Base-by-base conservation (phyloP, 768 basidiomycete species). In the Mycena sanguinolenta region DNA sequence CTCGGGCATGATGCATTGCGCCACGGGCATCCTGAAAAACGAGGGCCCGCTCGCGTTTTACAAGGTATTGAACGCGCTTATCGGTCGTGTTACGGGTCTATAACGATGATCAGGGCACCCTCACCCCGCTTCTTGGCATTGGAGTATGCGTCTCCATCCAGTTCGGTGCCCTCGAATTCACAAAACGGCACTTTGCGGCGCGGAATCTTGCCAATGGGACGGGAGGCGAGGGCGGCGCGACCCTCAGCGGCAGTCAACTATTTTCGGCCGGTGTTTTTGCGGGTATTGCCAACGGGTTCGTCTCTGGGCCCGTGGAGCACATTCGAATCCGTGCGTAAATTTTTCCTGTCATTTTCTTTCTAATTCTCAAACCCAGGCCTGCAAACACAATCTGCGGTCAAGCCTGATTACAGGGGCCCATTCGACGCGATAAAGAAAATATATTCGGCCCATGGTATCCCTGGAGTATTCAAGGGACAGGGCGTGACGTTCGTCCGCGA, bases 71-170 rank as follows among this genome's bases (percentile, higher is more conserved):
- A 4, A 21, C 10, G 17, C 42, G 36, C 63, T 19, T 32, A 58
- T 65, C 68, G 61, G 58, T 55, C 34, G 70, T 55, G 28, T 57
- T 34, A 27, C 30, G 58, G 53, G 10, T 38, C 58, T 55, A 34
- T 58, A 70, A 34, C 69, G 19, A 61, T 44, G 67, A 13, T 16
- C 67, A 97, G 95, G 96, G 96, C 65, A 97, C 96, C 0, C 81
- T 97, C 55, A 93, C 95, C 1, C 96, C 96, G 14, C 84, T 98
- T 14, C 84, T 97, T 23, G 96, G 96, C 50, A 97, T 98, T 71
- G 96, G 96, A 71, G 87, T 94, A 46, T 98, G 96, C 76, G 96
- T 98, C 6, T 97, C 96, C 14, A 98, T 98, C 77, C 96, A 98
- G 79, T 98, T 98, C 77, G 96, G 91, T 65, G 95, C 90, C 32